Evolutionary conservation across 805 yeast species (phyloP).

Genomic region (Schwanniomyces sp.): DNA sequence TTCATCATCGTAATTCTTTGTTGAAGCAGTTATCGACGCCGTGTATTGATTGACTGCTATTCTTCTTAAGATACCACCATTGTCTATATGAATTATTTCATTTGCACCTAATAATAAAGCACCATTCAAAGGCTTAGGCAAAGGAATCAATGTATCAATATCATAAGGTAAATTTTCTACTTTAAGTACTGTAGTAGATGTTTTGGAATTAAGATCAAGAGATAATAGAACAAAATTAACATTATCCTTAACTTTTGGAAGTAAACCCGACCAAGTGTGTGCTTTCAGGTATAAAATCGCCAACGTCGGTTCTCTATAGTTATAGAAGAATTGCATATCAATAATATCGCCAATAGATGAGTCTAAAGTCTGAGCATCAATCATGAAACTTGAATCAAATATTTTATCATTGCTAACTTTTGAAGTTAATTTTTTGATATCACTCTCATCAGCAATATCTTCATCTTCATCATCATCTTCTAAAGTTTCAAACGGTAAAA

Average conservation of each 20-base stretch:
- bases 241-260: slow-evolving; percentile 62
- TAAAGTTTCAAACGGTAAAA: slow-evolving; percentile 60
- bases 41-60: slow-evolving; percentile 62
- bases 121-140: slow-evolving; percentile 69
- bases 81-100: slow-evolving; percentile 75
- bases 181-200: slow-evolving; percentile 67
- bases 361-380: slow-evolving; percentile 58
- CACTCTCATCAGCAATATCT: slow-evolving; percentile 12
- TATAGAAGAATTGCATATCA: slow-evolving; percentile 69
- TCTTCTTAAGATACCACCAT: slow-evolving; percentile 67
- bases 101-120: slow-evolving; percentile 70
- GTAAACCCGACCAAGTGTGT: slow-evolving; percentile 77
- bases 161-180: slow-evolving; percentile 74
- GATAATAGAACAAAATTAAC: slow-evolving; percentile 63
- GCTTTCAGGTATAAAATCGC: slow-evolving; percentile 58
- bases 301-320: slow-evolving; percentile 80
- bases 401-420: slow-evolving; percentile 2
- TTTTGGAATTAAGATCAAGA: slow-evolving; percentile 55
- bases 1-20: slow-evolving; percentile 45
- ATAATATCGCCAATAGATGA: slow-evolving; percentile 59
- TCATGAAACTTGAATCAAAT: slow-evolving; percentile 55
- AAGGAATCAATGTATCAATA: slow-evolving; percentile 59
- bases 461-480: slow-evolving; percentile 36
- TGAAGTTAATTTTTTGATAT: slow-evolving; percentile 8
- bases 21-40: slow-evolving; percentile 31